Percentiles rank a stretch among this genome's conserved stretches.
Evolutionary conservation across 495 filamentous ascomycete species (phyloP).

Genomic region (Sordaria brevicollis): DNA sequence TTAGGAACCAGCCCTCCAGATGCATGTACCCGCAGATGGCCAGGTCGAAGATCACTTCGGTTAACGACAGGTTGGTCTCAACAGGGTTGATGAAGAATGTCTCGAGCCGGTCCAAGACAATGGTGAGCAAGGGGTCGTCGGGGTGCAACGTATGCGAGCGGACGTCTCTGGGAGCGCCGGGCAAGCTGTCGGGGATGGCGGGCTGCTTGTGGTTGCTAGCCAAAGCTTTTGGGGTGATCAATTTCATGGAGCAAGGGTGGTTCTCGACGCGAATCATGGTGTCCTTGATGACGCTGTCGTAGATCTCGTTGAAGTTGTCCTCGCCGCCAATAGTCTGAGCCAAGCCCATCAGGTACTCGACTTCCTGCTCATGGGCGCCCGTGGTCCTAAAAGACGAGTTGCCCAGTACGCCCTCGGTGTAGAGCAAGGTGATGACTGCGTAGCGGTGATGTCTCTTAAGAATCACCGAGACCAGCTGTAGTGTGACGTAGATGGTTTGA

Average conservation of each 20-base stretch:
- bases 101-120: conserved; percentile 56
- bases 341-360: conserved; percentile 61
- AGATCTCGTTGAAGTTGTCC: conserved; percentile 64
- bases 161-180: conserved; percentile 44
- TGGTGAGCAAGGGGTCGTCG: conserved; percentile 68
- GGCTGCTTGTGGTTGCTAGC: conserved; percentile 41
- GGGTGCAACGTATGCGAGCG: conserved; percentile 50
- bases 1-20: conserved; percentile 82
- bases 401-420: conserved; percentile 45
- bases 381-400: conserved; percentile 51
- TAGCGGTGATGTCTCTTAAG: conserved; percentile 81
- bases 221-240: conserved; percentile 44
- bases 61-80: conserved; percentile 78
- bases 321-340: conserved; percentile 63
- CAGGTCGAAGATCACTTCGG: conserved; percentile 71
- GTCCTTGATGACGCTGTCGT: conserved; percentile 76
- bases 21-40: conserved; percentile 72
- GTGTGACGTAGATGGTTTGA: conserved; percentile 79
- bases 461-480: conserved; percentile 75
- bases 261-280: conserved; percentile 66
- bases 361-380: conserved; percentile 70
- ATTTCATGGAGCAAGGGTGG: conserved; percentile 57
- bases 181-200: conserved; percentile 38
- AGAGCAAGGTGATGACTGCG: conserved; percentile 64
- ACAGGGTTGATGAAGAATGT: conserved; percentile 84